These are phyloP conservation scores for Saturnispora serradocipensis DNA, from an alignment of 805 yeast species.

Conservation along the genomic window DNA sequence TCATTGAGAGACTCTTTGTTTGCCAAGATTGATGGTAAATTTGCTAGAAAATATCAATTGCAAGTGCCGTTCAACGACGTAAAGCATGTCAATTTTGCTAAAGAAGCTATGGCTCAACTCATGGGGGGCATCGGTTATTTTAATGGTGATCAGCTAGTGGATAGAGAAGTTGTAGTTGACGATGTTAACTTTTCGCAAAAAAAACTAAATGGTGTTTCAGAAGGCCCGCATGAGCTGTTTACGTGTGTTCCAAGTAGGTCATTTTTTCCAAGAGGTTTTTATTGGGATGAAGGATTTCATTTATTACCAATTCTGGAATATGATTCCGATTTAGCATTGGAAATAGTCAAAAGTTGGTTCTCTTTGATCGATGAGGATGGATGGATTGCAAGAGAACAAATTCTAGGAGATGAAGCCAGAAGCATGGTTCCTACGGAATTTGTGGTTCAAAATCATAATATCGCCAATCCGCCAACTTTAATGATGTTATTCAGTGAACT, in stretches of 20 bases:
- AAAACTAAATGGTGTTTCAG: slow-evolving; percentile 41
- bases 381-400: slow-evolving; percentile 95
- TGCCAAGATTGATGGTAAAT: slow-evolving; percentile 41
- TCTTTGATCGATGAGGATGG: slow-evolving; percentile 78
- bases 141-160: slow-evolving; percentile 76
- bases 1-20: slow-evolving; percentile 27
- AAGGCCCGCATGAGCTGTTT: slow-evolving; percentile 72
- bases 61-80: slow-evolving; percentile 42
- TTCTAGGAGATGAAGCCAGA: slow-evolving; percentile 85
- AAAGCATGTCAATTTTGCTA: slow-evolving; percentile 49
- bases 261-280: slow-evolving; percentile 92
- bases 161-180: slow-evolving; percentile 56
- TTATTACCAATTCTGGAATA: slow-evolving; percentile 71
- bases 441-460: slow-evolving; percentile 75
- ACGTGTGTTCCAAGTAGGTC: slow-evolving; percentile 87
- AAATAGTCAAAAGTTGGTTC: slow-evolving; percentile 84
- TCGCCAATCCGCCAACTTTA: slow-evolving; percentile 94
- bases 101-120: slow-evolving; percentile 72
- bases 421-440: slow-evolving; percentile 79
- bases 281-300: slow-evolving; percentile 99
- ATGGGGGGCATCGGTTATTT: slow-evolving; percentile 87
- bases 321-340: slow-evolving; percentile 74
- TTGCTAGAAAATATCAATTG: slow-evolving; percentile 40
- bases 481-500: slow-evolving; percentile 61
- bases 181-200: slow-evolving; percentile 58